These are phyloP conservation scores for Cladophialophora chaetospira DNA, from an alignment of 2,329 filamentous ascomycete species.

Conservation along the genomic window DNA sequence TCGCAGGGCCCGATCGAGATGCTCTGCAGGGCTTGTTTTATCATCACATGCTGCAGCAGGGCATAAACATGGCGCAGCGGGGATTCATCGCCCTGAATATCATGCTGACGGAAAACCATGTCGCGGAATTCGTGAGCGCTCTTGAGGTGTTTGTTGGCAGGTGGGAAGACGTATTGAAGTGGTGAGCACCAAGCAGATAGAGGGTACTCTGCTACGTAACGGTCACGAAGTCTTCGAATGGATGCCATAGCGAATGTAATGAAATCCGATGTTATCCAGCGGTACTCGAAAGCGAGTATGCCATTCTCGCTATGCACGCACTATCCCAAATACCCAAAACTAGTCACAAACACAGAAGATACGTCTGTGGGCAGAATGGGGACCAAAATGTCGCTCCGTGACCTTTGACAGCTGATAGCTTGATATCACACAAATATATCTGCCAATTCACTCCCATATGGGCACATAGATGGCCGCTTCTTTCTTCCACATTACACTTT, in stretches of 20 bases:
- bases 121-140: constrained; percentile 26
- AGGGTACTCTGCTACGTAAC: background rate
- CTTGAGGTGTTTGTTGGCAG: constrained; percentile 23
- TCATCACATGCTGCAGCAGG: constrained; percentile 36
- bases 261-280: background rate
- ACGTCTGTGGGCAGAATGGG: background rate
- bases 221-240: background rate
- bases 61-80: constrained; percentile 37
- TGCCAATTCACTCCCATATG: no score
- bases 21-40: constrained; percentile 35
- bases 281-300: background rate
- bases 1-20: constrained; percentile 28
- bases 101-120: constrained; percentile 32
- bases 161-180: constrained; percentile 21
- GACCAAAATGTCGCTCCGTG: background rate
- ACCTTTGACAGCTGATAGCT: background rate
- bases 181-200: no score
- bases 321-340: background rate
- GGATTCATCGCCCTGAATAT: constrained; percentile 39
- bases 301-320: background rate
- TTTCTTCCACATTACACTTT: background rate
- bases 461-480: background rate
- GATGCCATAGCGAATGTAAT: background rate
- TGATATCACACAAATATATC: background rate
- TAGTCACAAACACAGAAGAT: background rate